Evolutionary conservation across 1,139 yeast species (phyloP).

Genomic region (Hyphopichia khmerensis): DNA sequence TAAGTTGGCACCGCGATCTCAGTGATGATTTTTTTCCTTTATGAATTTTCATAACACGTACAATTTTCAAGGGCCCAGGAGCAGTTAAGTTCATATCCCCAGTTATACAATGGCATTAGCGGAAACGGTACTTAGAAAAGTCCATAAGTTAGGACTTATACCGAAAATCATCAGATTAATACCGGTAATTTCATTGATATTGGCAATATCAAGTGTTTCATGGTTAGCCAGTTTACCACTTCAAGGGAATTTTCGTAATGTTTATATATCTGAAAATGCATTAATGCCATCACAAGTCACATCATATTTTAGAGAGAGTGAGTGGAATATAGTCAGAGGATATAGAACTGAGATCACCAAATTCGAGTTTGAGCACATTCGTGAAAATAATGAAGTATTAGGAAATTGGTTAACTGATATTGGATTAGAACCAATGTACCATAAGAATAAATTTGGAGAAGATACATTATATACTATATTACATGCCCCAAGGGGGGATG

Average conservation of each 20-base stretch:
- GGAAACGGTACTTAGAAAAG: constrained; percentile 50
- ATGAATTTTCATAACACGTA: neutral
- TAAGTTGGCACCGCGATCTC: neutral
- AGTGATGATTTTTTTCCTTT: neutral
- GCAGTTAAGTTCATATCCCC: too few species aligned
- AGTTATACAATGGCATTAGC: constrained; percentile 58
- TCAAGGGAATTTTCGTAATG: constrained; percentile 77
- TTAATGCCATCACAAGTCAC: constrained; percentile 92
- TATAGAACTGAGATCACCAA: constrained; percentile 60
- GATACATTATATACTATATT: constrained; percentile 75
- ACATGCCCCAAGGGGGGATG: constrained; percentile 95
- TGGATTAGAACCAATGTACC: constrained; percentile 67
- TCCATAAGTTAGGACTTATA: constrained; percentile 57
- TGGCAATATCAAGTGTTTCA: constrained; percentile 58
- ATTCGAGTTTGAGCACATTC: constrained; percentile 30
- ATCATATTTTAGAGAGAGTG: constrained; percentile 89
- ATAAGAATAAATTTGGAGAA: constrained; percentile 26
- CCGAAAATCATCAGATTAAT: constrained; percentile 56
- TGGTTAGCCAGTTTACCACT: constrained; percentile 75
- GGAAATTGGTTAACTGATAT: constrained; percentile 64
- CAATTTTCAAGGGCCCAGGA: neutral
- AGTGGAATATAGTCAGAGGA: constrained; percentile 91
- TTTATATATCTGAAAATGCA: constrained; percentile 94
- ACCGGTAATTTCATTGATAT: constrained; percentile 61
- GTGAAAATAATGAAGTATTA: constrained; percentile 45